phyloP scores from a whole-genome alignment of 106 monocot genomes.

The Ottelia alismoides region DNA sequence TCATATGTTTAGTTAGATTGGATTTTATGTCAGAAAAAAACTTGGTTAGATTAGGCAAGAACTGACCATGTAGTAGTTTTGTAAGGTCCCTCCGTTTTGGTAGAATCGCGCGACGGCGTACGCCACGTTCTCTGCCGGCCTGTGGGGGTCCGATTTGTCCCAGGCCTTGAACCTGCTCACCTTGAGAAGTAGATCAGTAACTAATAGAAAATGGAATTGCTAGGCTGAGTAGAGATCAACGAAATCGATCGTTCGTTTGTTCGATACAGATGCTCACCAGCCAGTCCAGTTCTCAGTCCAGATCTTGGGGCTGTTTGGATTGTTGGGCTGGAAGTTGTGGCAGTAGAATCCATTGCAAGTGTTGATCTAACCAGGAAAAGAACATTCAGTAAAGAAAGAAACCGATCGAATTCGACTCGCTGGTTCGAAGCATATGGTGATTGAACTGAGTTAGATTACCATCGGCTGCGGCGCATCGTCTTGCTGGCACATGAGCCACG shows the following conservation, averaged over 20 bases:
- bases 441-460: slow-evolving; percentile 5
- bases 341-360: slow-evolving; percentile 68
- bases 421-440: background rate
- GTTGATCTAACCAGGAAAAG: slow-evolving; percentile 28
- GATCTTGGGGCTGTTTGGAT: slow-evolving; percentile 39
- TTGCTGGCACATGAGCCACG: slow-evolving; percentile 41
- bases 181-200: too few relatives aligned
- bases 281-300: slow-evolving; percentile 88
- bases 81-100: slow-evolving; percentile 35
- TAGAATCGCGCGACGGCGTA: slow-evolving; percentile 50
- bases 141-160: slow-evolving; percentile 37
- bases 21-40: too few relatives aligned
- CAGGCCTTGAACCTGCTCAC: slow-evolving; percentile 45
- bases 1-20: too few relatives aligned
- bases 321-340: slow-evolving; percentile 33
- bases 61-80: slow-evolving; percentile 68
- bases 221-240: too few relatives aligned
- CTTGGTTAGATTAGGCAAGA: too few relatives aligned
- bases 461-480: slow-evolving; percentile 29
- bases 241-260: too few relatives aligned
- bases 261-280: slow-evolving; percentile 43
- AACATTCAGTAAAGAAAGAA: background rate
- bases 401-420: background rate
- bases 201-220: too few relatives aligned
- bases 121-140: slow-evolving; percentile 54